Evolutionary conservation across 2,329 filamentous ascomycete species (phyloP).

Genomic region (Helotiales sp.): DNA sequence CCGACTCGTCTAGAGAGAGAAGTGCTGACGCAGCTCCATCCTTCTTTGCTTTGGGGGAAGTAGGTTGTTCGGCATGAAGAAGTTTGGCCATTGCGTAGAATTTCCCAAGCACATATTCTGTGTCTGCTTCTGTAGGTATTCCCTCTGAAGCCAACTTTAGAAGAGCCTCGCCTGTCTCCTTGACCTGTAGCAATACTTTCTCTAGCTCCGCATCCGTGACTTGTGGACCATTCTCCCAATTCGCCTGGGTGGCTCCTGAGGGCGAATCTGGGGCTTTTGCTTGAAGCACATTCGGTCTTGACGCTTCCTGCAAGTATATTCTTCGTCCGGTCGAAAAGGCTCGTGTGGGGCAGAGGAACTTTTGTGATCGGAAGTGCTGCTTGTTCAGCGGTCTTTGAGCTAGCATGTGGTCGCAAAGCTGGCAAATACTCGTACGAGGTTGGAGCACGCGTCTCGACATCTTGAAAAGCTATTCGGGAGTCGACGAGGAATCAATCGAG

Average conservation of each 20-base stretch:
- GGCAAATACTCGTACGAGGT: slow-evolving; percentile 41
- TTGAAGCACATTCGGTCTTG: neutral
- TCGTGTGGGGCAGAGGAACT: slow-evolving; percentile 17
- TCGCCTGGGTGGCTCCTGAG: neutral
- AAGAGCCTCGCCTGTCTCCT: slow-evolving; percentile 22
- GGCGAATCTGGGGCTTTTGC: neutral
- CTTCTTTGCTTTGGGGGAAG: slow-evolving; percentile 17
- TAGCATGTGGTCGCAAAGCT: slow-evolving; percentile 42
- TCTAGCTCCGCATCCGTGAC: slow-evolving; percentile 23
- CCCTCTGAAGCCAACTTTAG: slow-evolving; percentile 19
- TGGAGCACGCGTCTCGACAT: slow-evolving; percentile 42
- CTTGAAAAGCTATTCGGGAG: slow-evolving; percentile 9
- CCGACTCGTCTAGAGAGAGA: slow-evolving; percentile 44
- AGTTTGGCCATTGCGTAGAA: slow-evolving; percentile 28
- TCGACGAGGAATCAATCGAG: slow-evolving; percentile 1
- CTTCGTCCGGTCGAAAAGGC: slow-evolving; percentile 23
- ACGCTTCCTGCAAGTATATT: slow-evolving; percentile 13
- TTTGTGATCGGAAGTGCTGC: slow-evolving; percentile 16
- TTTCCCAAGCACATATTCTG: slow-evolving; percentile 16
- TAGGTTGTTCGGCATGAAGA: slow-evolving; percentile 25
- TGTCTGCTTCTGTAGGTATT: slow-evolving; percentile 28
- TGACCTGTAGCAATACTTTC: slow-evolving; percentile 23
- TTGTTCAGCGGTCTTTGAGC: slow-evolving; percentile 14
- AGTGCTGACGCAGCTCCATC: slow-evolving; percentile 52
- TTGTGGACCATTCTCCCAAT: neutral